Conservation (phyloP, 805 yeast species). For the Ogataea corticis region DNA sequence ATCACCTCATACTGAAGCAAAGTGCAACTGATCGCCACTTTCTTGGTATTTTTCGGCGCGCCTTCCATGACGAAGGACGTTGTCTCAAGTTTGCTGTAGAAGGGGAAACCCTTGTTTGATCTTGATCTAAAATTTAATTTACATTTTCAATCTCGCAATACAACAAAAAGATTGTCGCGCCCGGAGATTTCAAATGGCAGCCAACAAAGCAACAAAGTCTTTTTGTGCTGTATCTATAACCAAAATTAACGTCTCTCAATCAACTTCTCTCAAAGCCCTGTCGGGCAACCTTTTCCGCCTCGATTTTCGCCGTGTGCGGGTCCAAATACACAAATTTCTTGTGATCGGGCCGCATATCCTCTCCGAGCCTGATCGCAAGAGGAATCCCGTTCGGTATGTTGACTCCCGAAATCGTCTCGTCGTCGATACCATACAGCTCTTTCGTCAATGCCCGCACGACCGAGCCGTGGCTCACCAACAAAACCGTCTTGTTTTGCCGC, state of each 20-base stretch:
- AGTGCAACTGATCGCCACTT: conserved; percentile 14
- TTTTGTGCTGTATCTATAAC: not conserved
- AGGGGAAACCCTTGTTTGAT: not conserved
- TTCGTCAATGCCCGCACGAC: conserved; percentile 76
- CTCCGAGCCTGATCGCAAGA: conserved; percentile 63
- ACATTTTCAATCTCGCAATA: not conserved
- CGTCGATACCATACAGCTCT: conserved; percentile 62
- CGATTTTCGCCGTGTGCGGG: conserved; percentile 75
- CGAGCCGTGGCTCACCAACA: conserved; percentile 81
- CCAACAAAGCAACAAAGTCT: too few relatives aligned
- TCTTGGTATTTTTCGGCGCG: conserved; percentile 2
- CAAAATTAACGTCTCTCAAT: not conserved
- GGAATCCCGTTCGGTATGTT: conserved; percentile 88
- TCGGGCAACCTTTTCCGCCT: conserved; percentile 76
- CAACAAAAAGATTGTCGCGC: not conserved
- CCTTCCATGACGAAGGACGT: not conserved
- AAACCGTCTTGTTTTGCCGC: conserved; percentile 52
- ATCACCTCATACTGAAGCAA: conserved; percentile 38
- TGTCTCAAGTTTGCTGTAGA: too few relatives aligned
- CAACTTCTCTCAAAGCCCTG: conserved; percentile 53
- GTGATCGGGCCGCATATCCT: conserved; percentile 27
- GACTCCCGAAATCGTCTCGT: conserved; percentile 66
- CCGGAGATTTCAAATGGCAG: too few relatives aligned
- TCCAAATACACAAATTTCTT: conserved; percentile 66
- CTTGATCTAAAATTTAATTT: not conserved